These are phyloP conservation scores for Decorospora gaudefroyi DNA, from an alignment of 2,329 filamentous ascomycete genomes.

Conservation along the genomic window DNA sequence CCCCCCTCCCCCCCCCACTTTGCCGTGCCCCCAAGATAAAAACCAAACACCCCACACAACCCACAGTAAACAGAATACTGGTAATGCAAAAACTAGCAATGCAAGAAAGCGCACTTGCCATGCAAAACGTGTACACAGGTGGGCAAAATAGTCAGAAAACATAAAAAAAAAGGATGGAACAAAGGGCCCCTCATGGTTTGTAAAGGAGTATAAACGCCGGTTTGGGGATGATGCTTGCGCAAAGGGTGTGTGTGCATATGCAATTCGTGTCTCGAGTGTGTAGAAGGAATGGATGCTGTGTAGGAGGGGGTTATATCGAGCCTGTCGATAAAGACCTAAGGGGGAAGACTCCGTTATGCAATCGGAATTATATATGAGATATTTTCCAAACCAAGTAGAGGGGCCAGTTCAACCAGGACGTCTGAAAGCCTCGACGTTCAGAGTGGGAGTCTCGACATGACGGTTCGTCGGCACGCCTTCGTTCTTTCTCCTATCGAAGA, in stretches of 20 bases:
- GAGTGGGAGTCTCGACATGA: constrained; percentile 70
- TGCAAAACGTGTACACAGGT: too few relatives aligned
- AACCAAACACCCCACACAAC: too few relatives aligned
- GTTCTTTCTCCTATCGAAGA: constrained; percentile 73
- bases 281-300: constrained; percentile 6
- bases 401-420: constrained; percentile 44
- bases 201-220: constrained; percentile 16
- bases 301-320: constrained; percentile 22
- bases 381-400: not conserved
- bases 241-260: constrained; percentile 21
- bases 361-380: constrained; percentile 7
- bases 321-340: constrained; percentile 22
- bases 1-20: too few relatives aligned
- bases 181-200: constrained; percentile 1
- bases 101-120: too few relatives aligned
- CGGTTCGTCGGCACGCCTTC: constrained; percentile 70
- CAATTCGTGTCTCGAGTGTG: constrained; percentile 18
- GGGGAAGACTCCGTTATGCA: constrained; percentile 2
- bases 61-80: too few relatives aligned
- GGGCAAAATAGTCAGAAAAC: not conserved
- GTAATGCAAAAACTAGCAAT: too few relatives aligned
- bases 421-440: constrained; percentile 67
- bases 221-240: constrained; percentile 6
- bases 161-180: constrained; percentile 2
- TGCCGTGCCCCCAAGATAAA: too few relatives aligned